Evolutionary conservation across 2,329 filamentous ascomycete species (phyloP).

Genomic region (Aspergillus carbonarius): DNA sequence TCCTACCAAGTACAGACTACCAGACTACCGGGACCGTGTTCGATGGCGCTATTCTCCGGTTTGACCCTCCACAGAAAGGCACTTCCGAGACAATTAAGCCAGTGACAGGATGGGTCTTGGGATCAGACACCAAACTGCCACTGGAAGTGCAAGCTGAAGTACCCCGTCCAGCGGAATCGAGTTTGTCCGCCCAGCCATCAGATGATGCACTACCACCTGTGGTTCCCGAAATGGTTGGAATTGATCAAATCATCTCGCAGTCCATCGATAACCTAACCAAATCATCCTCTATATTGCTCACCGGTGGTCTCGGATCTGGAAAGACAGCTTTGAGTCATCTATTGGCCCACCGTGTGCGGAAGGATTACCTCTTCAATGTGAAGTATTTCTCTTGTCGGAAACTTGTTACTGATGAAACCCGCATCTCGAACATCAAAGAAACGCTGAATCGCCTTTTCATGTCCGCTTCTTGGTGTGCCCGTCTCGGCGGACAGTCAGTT

Average conservation of each 20-base stretch:
- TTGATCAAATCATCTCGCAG: conserved; percentile 72
- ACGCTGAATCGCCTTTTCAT: conserved; percentile 81
- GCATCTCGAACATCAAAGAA: conserved; percentile 88
- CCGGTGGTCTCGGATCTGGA: conserved; percentile 83
- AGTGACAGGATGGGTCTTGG: conserved; percentile 66
- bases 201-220: conserved; percentile 58
- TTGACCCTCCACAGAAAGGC: conserved; percentile 60
- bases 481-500: conserved; percentile 77
- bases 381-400: conserved; percentile 85
- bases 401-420: conserved; percentile 84
- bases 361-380: conserved; percentile 73
- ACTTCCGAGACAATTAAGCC: conserved; percentile 33
- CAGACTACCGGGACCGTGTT: conserved; percentile 62
- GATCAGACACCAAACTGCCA: conserved; percentile 69
- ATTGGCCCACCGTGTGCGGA: conserved; percentile 70
- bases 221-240: conserved; percentile 71
- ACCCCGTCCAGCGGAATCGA: conserved; percentile 58
- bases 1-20: conserved; percentile 64
- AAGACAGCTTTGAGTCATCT: conserved; percentile 80
- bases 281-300: conserved; percentile 84
- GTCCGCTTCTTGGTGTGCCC: conserved; percentile 84
- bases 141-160: conserved; percentile 77
- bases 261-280: conserved; percentile 75
- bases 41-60: conserved; percentile 79
- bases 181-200: conserved; percentile 39